Conservation (phyloP, 108 stramenopile species). For the Fragilariopsis cylindrus region DNA sequence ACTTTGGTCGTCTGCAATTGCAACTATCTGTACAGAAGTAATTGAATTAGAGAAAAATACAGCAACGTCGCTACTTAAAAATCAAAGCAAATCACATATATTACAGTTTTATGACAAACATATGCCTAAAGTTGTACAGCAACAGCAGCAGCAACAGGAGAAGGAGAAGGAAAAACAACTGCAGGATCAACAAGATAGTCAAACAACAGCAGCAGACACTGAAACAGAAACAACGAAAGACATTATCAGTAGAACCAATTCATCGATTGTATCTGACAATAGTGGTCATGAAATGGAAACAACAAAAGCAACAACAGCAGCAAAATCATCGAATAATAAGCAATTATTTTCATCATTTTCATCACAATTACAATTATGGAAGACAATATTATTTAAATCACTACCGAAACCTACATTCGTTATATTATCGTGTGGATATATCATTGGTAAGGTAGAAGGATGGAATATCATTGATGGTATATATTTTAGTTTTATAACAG, state of each 20-base stretch:
- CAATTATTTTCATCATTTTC: too few relatives aligned
- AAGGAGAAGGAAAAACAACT: not conserved
- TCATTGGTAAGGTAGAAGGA: slow-evolving; percentile 42
- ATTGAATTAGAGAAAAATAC: slow-evolving; percentile 48
- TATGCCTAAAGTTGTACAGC: slow-evolving; percentile 2
- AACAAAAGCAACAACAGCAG: too few relatives aligned
- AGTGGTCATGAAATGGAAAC: too few relatives aligned
- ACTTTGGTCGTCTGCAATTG: slow-evolving; percentile 56
- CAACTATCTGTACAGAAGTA: slow-evolving; percentile 47
- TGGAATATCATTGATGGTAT: slow-evolving; percentile 42
- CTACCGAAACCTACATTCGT: slow-evolving; percentile 12
- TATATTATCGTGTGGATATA: slow-evolving; percentile 20
- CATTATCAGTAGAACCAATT: too few relatives aligned
- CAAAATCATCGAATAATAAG: too few relatives aligned
- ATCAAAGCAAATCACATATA: slow-evolving; percentile 18
- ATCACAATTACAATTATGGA: too few relatives aligned
- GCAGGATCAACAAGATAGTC: not conserved
- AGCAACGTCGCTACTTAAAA: slow-evolving; percentile 19
- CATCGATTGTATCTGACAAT: too few relatives aligned
- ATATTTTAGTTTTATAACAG: slow-evolving; percentile 48
- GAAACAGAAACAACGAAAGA: not conserved
- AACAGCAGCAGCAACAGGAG: not conserved
- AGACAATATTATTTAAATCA: not conserved
- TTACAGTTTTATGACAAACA: slow-evolving; percentile 24
- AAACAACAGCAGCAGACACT: slow-evolving; percentile 4